These are phyloP conservation scores for Boletus semigastroideus DNA, from an alignment of 1,284 basidiomycete species.

Conservation along the genomic window DNA sequence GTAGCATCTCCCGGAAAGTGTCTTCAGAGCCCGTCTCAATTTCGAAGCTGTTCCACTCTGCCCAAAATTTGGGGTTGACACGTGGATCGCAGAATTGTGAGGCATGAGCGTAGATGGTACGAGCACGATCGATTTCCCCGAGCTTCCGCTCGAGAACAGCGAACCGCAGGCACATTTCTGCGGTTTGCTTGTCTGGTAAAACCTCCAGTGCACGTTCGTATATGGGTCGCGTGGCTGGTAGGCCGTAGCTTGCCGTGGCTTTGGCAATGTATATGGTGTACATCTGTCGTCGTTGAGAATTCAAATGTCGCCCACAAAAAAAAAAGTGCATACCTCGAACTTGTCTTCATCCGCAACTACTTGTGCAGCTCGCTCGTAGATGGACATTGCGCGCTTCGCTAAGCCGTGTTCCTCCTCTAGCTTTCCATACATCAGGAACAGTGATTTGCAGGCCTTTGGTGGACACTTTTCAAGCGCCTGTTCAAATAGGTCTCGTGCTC, in stretches of 20 bases:
- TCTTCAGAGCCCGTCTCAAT: conserved; percentile 98
- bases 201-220: conserved; percentile 96
- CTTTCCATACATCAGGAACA: conserved; percentile 95
- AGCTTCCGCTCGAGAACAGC: conserved; percentile 96
- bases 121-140: conserved; percentile 96
- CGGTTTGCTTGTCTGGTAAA: conserved; percentile 91
- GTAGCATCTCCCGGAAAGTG: conserved; percentile 97
- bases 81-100: conserved; percentile 98
- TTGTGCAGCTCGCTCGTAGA: conserved; percentile 91
- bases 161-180: conserved; percentile 97
- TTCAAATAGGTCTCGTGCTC: conserved; percentile 95
- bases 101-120: conserved; percentile 95
- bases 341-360: conserved; percentile 89
- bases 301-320: not conserved
- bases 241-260: conserved; percentile 91
- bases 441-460: conserved; percentile 89
- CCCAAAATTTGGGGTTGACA: conserved; percentile 89
- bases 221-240: conserved; percentile 94
- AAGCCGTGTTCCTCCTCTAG: conserved; percentile 95
- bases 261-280: conserved; percentile 98
- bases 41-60: conserved; percentile 96
- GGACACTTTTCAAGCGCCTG: conserved; percentile 98
- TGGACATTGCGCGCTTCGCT: conserved; percentile 94
- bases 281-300: conserved; percentile 58
- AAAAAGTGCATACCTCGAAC: conserved; percentile 72